Evolutionary conservation across 345 rosid species (phyloP).

Genomic region (Eucalyptus cloeziana): DNA sequence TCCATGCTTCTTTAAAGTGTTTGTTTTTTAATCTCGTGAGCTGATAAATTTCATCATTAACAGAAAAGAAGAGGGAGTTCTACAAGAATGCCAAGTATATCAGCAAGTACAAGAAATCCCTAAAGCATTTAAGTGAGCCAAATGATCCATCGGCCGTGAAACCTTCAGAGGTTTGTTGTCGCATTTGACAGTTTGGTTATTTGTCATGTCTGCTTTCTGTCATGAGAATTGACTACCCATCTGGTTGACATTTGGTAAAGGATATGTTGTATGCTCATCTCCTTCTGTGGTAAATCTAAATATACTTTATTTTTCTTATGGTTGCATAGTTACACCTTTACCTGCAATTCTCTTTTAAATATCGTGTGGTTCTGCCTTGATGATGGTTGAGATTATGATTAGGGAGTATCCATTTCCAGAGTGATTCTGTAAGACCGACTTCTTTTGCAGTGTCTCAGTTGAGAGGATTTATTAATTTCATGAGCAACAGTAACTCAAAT

Average conservation of each 20-base stretch:
- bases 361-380: not conserved
- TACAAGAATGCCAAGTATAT: slow-evolving; percentile 75
- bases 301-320: not conserved
- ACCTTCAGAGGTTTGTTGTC: slow-evolving; percentile 12
- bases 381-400: not conserved
- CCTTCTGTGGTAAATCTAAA: not conserved
- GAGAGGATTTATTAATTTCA: not conserved
- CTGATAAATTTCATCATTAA: not conserved
- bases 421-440: not conserved
- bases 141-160: not conserved
- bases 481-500: not conserved
- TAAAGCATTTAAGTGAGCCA: slow-evolving; percentile 28
- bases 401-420: not conserved
- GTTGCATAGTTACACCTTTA: not conserved
- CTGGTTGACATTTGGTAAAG: not conserved
- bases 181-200: not conserved
- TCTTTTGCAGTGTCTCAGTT: not conserved
- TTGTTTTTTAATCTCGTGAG: not conserved
- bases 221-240: not conserved
- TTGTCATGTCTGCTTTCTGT: not conserved
- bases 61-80: slow-evolving; percentile 70
- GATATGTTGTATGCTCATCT: not conserved
- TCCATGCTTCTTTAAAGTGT: not conserved
- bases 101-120: slow-evolving; percentile 49
- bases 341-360: not conserved